These are phyloP conservation scores for Isatis tinctoria DNA, from an alignment of 345 rosid species.

Conservation along the genomic window DNA sequence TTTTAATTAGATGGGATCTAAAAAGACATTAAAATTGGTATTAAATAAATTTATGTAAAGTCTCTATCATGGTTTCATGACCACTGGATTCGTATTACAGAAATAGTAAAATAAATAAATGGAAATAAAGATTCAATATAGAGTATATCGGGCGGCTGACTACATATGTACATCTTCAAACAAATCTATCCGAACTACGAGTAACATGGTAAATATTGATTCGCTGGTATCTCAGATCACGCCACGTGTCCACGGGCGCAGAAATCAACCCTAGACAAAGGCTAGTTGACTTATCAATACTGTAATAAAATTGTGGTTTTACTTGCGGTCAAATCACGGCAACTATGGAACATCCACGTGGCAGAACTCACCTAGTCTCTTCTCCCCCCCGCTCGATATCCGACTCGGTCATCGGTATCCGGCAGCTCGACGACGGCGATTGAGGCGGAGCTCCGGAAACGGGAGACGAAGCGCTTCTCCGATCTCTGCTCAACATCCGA, in stretches of 20 bases:
- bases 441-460: constrained; percentile 13
- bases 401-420: constrained; percentile 24
- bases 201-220: neutral
- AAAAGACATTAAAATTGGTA: neutral
- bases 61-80: neutral
- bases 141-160: neutral
- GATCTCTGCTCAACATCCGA: constrained; percentile 52
- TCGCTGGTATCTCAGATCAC: neutral
- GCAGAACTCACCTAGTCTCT: constrained; percentile 7
- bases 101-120: neutral
- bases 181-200: constrained; percentile 17
- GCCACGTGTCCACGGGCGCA: constrained; percentile 22
- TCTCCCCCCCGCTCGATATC: constrained; percentile 47
- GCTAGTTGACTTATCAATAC: constrained; percentile 6
- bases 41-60: neutral
- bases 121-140: neutral
- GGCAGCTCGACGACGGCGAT: constrained; percentile 15
- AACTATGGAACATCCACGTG: constrained; percentile 6
- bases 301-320: neutral
- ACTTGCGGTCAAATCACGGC: neutral
- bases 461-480: constrained; percentile 35
- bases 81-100: neutral
- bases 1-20: neutral
- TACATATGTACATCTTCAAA: constrained; percentile 10
- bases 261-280: constrained; percentile 1